phyloP scores from a whole-genome alignment of 202 grass and related monocot genomes.

The Panicum virgatum region DNA sequence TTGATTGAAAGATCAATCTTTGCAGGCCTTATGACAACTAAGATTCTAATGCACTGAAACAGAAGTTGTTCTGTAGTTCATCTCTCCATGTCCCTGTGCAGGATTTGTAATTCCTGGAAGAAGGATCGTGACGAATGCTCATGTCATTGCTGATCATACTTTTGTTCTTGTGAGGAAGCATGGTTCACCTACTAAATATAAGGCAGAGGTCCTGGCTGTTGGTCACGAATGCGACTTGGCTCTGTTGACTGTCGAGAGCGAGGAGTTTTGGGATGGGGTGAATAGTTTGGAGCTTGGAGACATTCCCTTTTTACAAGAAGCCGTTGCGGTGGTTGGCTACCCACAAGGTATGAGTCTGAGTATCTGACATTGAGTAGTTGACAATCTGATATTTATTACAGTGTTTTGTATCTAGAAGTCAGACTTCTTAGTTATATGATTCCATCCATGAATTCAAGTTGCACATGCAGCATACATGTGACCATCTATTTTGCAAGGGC shows the following conservation, averaged over 20 bases:
- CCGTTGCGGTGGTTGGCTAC: slow-evolving; percentile 91
- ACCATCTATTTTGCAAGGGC: slow-evolving; percentile 15
- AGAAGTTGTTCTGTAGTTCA: neutral
- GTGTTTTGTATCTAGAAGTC: slow-evolving; percentile 24
- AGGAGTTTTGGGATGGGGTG: slow-evolving; percentile 99
- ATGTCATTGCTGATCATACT: slow-evolving; percentile 94
- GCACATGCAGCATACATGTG: neutral
- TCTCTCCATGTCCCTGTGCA: slow-evolving; percentile 41
- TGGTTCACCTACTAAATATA: slow-evolving; percentile 94
- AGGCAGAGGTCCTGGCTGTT: slow-evolving; percentile 82
- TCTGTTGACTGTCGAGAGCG: slow-evolving; percentile 73
- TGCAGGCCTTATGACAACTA: neutral
- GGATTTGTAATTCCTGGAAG: slow-evolving; percentile 84
- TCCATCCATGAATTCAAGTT: neutral
- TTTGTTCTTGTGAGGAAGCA: slow-evolving; percentile 99
- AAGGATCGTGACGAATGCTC: slow-evolving; percentile 87
- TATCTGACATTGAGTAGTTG: slow-evolving; percentile 13
- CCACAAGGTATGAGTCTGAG: slow-evolving; percentile 72
- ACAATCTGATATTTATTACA: neutral
- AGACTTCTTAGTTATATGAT: slow-evolving; percentile 26
- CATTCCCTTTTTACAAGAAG: slow-evolving; percentile 95
- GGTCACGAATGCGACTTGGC: slow-evolving; percentile 96
- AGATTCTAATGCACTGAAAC: slow-evolving; percentile 18
- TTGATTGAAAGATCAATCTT: neutral
- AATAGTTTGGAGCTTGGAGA: slow-evolving; percentile 89